These are phyloP conservation scores for Citrus sp. DNA, from an alignment of 345 rosid species.

Conservation along the genomic window DNA sequence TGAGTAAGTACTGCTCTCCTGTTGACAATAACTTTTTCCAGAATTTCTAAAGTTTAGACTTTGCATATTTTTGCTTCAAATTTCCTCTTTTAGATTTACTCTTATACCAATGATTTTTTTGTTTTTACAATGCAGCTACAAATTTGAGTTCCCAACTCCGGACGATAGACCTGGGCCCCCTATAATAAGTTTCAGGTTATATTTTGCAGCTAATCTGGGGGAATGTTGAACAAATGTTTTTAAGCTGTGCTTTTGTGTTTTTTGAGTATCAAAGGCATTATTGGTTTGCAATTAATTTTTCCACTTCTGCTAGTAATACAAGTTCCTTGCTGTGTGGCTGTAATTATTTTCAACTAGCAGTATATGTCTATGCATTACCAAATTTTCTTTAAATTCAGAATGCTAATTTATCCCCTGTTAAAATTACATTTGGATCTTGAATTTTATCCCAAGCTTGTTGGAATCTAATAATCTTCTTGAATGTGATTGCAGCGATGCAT, in stretches of 20 bases:
- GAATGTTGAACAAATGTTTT: constrained; percentile 6
- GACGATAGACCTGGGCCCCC: constrained; percentile 98
- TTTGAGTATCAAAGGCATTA: not conserved
- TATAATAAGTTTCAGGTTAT: constrained; percentile 97
- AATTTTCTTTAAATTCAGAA: not conserved
- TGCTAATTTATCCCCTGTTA: not conserved
- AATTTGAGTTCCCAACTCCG: constrained; percentile 98
- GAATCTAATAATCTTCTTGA: constrained; percentile 14
- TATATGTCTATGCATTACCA: not conserved
- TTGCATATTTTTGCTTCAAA: constrained; percentile 5
- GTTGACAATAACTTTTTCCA: constrained; percentile 2
- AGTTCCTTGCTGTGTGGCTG: not conserved
- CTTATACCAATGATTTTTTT: constrained; percentile 3
- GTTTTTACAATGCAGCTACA: constrained; percentile 67
- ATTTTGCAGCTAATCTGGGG: constrained; percentile 14
- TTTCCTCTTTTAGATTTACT: constrained; percentile 7
- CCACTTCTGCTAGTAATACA: not conserved
- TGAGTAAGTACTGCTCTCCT: constrained; percentile 57
- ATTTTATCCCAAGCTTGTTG: constrained; percentile 1
- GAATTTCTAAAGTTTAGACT: not conserved
- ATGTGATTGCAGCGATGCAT: constrained; percentile 75
- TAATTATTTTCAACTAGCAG: not conserved
- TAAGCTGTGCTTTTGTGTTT: not conserved
- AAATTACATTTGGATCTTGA: not conserved
- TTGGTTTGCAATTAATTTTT: constrained; percentile 1